Base-by-base conservation (phyloP, 805 yeast genomes). In the Hyphopichia homilentoma region DNA sequence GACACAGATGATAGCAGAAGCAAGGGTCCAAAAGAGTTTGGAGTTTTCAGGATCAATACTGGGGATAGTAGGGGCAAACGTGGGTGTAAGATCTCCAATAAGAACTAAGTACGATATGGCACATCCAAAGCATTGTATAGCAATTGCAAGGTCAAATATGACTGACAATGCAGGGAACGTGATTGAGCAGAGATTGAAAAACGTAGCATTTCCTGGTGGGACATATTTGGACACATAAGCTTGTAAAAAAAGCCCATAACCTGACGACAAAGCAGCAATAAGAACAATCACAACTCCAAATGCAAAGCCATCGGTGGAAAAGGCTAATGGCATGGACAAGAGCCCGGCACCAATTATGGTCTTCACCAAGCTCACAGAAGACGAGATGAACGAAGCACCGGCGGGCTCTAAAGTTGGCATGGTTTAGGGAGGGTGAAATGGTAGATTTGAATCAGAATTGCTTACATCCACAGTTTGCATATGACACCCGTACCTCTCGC, bases 331-430 rank as follows among this genome's bases (percentile, higher is more conserved):
- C 61, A 84, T 75, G 9, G 89, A 86, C 16, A 84, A 66, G 25
- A 83, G 64, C 1, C 94, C 94, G 0, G 93, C 87, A 5, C 94
- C 94, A 8, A 84, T 70, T 34, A 84, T 81, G 16, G 93, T 84
- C 59, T 84, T 84, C 34, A 81, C 71, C 23, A 85, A 64, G 55
- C 80, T 82, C 33, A 83, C 65, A 12, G 76, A 61, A 2, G 90
- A 81, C 1, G 89, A 81, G 2, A 50, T 39, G 16, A 70, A 59
- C 8, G 81, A 66, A 3, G 85, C 84, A 9, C 57, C 60, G 9
- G 9, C 22, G 4, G 34, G 36, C 9, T 33, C 42, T 15, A 44
- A 25, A 8, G 46, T 16, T 7, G 52, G 47, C 53, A 48, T 47
- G 25, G 9, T 29, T n/a, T n/a, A n/a, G n/a, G n/a, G 27, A 22